phyloP scores from a whole-genome alignment of 345 rosid species.

The Eucalyptus cloeziana region DNA sequence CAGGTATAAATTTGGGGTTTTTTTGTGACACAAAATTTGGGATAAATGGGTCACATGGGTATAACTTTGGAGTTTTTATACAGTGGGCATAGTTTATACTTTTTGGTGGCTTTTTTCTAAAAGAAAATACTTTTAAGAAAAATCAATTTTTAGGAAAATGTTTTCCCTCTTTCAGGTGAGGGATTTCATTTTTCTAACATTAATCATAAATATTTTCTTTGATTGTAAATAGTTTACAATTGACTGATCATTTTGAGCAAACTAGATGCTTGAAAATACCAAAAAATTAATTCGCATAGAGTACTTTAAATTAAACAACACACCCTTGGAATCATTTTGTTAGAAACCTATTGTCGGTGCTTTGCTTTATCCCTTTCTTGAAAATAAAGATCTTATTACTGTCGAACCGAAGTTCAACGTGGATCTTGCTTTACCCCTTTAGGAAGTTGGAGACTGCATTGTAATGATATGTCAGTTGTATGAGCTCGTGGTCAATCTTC shows the following conservation, averaged over 20 bases:
- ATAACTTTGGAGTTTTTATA: accelerated
- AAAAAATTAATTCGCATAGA: accelerated
- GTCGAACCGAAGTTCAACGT: neutral
- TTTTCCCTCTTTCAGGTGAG: neutral
- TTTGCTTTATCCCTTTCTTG: neutral
- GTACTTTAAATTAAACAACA: neutral
- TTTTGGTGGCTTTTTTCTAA: too few relatives aligned
- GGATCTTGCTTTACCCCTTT: neutral
- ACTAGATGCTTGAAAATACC: accelerated
- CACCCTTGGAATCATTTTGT: too few relatives aligned
- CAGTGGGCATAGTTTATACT: accelerated
- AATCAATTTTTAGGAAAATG: neutral
- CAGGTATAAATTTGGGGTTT: accelerated
- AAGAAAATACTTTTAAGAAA: neutral
- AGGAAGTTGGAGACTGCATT: neutral
- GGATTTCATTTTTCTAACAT: neutral
- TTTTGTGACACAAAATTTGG: too few relatives aligned
- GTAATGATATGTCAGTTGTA: neutral
- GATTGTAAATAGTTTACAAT: neutral
- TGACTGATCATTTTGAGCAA: neutral
- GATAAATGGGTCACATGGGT: neutral
- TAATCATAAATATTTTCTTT: neutral
- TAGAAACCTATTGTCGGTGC: neutral
- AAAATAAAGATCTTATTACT: neutral
- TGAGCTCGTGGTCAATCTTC: neutral